Evolutionary conservation across 2,329 filamentous ascomycete species (phyloP).

Genomic region (Graphium sp.): DNA sequence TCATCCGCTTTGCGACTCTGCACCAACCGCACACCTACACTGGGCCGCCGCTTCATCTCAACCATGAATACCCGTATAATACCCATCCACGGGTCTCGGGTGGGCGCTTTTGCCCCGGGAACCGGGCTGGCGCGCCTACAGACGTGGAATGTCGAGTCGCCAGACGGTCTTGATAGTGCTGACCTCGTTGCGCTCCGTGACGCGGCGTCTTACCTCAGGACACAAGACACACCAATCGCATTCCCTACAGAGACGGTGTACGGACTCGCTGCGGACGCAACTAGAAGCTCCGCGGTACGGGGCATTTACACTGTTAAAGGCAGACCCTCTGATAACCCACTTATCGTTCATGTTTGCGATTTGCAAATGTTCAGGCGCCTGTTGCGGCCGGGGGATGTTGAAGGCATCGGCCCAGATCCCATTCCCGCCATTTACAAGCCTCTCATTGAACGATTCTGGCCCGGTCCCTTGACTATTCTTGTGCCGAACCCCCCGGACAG

Average conservation of each 20-base stretch:
- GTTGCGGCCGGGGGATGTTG: slow-evolving; percentile 19
- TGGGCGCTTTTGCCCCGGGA: slow-evolving; percentile 16
- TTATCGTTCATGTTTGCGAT: slow-evolving; percentile 85
- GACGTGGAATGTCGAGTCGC: slow-evolving; percentile 26
- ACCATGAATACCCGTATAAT: slow-evolving; percentile 23
- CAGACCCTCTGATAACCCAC: slow-evolving; percentile 80
- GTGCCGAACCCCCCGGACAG: slow-evolving; percentile 58
- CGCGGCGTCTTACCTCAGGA: slow-evolving; percentile 49
- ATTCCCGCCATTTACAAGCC: slow-evolving; percentile 64
- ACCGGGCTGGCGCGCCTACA: slow-evolving; percentile 16
- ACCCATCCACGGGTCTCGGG: slow-evolving; percentile 13
- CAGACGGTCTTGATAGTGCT: slow-evolving; percentile 11
- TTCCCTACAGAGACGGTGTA: slow-evolving; percentile 98
- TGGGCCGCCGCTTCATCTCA: too few species aligned
- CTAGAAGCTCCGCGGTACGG: slow-evolving; percentile 61
- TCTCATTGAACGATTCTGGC: slow-evolving; percentile 78
- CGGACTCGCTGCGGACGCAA: slow-evolving; percentile 90
- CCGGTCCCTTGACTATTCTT: slow-evolving; percentile 81
- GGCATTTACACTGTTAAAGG: slow-evolving; percentile 92
- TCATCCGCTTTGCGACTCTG: too few species aligned
- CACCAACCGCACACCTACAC: too few species aligned
- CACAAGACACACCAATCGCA: slow-evolving; percentile 61
- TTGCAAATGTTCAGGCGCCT: slow-evolving; percentile 56
- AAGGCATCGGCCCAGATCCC: slow-evolving; percentile 14
- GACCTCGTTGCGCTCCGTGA: slow-evolving; percentile 30